phyloP scores from a whole-genome alignment of 495 filamentous ascomycete genomes.

The Aspergillus sparsus region DNA sequence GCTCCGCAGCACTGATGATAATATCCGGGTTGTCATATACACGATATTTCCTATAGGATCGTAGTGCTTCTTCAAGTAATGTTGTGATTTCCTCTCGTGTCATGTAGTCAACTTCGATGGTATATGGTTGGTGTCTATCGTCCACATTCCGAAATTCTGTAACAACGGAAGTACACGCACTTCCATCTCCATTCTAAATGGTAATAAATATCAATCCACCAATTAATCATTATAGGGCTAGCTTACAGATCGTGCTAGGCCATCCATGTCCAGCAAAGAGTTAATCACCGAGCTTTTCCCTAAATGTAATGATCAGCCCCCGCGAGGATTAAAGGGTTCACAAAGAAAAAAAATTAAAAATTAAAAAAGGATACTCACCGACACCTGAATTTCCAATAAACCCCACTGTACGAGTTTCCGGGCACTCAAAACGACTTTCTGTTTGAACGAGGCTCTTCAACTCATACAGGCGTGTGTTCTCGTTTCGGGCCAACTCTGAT shows the following conservation, averaged over 20 bases:
- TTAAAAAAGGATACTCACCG: background rate
- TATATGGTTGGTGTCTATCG: background rate
- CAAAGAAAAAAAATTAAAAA: too few species aligned
- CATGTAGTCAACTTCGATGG: slow-evolving; percentile 1
- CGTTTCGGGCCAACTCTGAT: background rate
- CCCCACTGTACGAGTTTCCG: slow-evolving; percentile 13
- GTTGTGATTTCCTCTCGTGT: background rate
- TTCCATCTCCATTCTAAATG: slow-evolving; percentile 3
- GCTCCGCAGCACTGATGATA: background rate
- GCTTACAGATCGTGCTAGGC: slow-evolving; percentile 29
- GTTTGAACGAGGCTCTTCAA: slow-evolving; percentile 2
- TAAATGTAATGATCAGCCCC: background rate
- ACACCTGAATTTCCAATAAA: slow-evolving; percentile 18
- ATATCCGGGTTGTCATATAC: background rate
- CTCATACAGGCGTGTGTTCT: background rate
- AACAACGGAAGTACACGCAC: background rate
- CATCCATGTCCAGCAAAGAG: slow-evolving; percentile 26
- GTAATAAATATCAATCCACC: background rate
- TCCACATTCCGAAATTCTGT: slow-evolving; percentile 6
- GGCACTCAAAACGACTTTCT: slow-evolving; percentile 10
- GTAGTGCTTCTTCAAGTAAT: background rate
- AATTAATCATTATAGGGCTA: background rate
- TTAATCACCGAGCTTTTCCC: slow-evolving; percentile 38
- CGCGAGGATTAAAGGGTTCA: background rate
- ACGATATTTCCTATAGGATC: background rate